Evolutionary conservation across 805 yeast species (phyloP), one percentile per base, ranked within the genome.

Genomic region (Starmerella scarabaei): DNA sequence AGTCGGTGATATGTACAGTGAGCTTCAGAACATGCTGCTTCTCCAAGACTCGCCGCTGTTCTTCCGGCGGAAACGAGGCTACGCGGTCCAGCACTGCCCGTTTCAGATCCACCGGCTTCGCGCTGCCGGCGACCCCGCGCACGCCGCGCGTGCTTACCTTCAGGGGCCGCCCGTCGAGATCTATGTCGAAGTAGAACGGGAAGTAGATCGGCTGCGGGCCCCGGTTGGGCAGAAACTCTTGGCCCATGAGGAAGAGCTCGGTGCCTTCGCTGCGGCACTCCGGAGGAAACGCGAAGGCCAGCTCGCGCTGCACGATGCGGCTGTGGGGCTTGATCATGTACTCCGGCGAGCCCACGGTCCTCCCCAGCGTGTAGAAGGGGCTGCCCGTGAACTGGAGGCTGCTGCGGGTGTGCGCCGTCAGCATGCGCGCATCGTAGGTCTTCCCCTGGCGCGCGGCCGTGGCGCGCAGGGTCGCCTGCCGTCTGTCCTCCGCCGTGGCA

Each of bases 91-190:
- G 11, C 7, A 23, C 26, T 23, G 26, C 26, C 26, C 9, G 9
- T 0, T 94, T 80, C 31, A 88, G 49, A 56, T 86, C 80, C 0
- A 83, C 85, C 0, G 96, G 95, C 44, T 73, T 70, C 1, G 85
- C 78, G 0, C 94, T 77, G 0, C 94, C 94, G 0, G 71, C 70
- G 43, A 69, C 72, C 35, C 78, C 79, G 53, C 83, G 83, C 23
- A 85, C 61, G 1, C 96, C 96, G 40, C 76, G 72, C 2, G 76
- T 71, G 43, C 73, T 73, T 28, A 68, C 75, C 30, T 67, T 68
- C 1, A 78, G 54, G 14, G 56, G 59, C 2, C 48, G 44, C 4
- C 66, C 67, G 53, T 88, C 83, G 30, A 80, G 66, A 30, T 65
- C 66, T 3, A 86, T 62, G 53, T 80, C 93, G 34, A 77, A 62